Conservation (phyloP, 495 filamentous ascomycete genomes). For the Podospora didyma region DNA sequence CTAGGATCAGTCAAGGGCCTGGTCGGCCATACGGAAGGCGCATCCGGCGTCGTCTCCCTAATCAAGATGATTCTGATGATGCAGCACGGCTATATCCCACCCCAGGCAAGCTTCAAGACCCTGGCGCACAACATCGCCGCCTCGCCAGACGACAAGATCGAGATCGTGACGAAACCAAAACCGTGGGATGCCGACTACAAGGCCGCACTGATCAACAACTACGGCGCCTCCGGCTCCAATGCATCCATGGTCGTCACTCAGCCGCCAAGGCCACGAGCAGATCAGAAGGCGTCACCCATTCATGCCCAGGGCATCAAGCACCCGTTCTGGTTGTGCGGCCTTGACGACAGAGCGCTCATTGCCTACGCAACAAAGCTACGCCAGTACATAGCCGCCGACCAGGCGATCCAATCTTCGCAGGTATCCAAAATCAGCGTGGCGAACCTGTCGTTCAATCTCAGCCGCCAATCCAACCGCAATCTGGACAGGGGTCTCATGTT, state of each 20-base stretch:
- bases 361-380: slow-evolving; percentile 9
- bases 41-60: slow-evolving; percentile 42
- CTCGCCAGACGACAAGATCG: slow-evolving; percentile 33
- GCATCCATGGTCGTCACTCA: slow-evolving; percentile 1
- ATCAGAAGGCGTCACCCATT: background rate
- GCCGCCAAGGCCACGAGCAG: background rate
- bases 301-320: background rate
- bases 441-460: background rate
- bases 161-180: slow-evolving; percentile 25
- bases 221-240: slow-evolving; percentile 29
- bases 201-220: slow-evolving; percentile 24
- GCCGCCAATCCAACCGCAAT: background rate
- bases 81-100: background rate
- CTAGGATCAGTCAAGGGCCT: slow-evolving; percentile 46
- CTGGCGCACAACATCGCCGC: slow-evolving; percentile 39
- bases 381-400: no score
- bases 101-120: slow-evolving; percentile 1
- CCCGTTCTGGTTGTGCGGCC: background rate
- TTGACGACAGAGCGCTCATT: slow-evolving; percentile 13
- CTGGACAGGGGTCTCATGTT: background rate
- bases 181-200: slow-evolving; percentile 7
- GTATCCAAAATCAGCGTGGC: background rate
- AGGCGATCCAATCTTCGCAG: background rate
- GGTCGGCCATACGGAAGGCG: slow-evolving; percentile 50
- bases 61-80: slow-evolving; percentile 32